Evolutionary conservation across 2,329 filamentous ascomycete genomes (phyloP).

Genomic region (Elsinoe perseae): DNA sequence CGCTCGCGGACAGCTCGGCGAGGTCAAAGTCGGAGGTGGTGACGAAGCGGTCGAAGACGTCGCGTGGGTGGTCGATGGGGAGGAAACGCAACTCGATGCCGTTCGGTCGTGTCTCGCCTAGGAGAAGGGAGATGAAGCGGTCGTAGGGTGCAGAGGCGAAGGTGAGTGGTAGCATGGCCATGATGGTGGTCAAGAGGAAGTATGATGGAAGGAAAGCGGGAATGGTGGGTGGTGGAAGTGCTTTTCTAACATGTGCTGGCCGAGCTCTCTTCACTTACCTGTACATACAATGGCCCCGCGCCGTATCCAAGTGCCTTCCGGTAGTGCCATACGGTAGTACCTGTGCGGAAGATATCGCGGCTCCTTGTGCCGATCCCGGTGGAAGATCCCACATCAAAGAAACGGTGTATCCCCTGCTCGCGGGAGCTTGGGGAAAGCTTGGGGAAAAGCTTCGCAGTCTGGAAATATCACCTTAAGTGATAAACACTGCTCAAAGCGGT

Average conservation of each 20-base stretch:
- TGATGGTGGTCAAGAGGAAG: too few species aligned
- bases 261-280: neutral
- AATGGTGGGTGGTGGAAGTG: neutral
- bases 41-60: slow-evolving; percentile 31
- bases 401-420: neutral
- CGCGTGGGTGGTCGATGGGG: slow-evolving; percentile 26
- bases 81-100: slow-evolving; percentile 31
- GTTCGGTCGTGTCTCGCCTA: slow-evolving; percentile 24
- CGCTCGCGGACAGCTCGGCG: slow-evolving; percentile 28
- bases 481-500: too few species aligned
- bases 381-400: neutral
- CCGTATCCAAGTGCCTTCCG: neutral
- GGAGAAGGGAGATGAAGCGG: slow-evolving; percentile 26
- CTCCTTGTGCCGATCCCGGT: neutral
- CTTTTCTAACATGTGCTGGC: neutral
- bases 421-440: slow-evolving; percentile 3
- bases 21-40: slow-evolving; percentile 25
- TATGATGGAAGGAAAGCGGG: neutral
- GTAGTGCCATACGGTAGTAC: neutral
- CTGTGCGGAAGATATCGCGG: neutral
- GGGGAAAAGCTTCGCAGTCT: neutral
- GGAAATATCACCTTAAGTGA: too few species aligned
- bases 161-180: slow-evolving; percentile 14
- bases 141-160: slow-evolving; percentile 28
- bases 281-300: neutral